Percentiles rank a stretch among this genome's conserved stretches.
These are phyloP conservation scores for Phytophthora pinifolia DNA, from an alignment of 352 stramenopile genomes.

Conservation along the genomic window DNA sequence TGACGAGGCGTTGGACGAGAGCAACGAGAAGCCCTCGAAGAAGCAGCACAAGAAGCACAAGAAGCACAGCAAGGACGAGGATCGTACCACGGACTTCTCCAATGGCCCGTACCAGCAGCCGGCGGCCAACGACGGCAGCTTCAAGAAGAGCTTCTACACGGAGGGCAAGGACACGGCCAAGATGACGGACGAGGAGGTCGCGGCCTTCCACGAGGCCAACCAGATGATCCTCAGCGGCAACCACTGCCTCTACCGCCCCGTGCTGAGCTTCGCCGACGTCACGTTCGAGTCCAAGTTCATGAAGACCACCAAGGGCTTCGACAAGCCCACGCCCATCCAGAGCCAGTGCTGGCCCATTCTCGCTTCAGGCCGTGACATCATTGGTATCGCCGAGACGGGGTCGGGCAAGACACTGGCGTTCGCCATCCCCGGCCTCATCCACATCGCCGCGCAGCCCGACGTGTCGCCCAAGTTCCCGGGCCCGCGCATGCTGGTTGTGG, in stretches of 20 bases:
- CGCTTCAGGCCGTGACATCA: slow-evolving; percentile 84
- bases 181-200: slow-evolving; percentile 77
- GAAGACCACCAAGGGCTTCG: slow-evolving; percentile 88
- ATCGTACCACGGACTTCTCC: slow-evolving; percentile 52
- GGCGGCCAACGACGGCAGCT: slow-evolving; percentile 59
- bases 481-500: slow-evolving; percentile 93
- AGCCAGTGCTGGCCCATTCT: slow-evolving; percentile 96
- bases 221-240: slow-evolving; percentile 86
- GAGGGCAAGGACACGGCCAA: slow-evolving; percentile 67
- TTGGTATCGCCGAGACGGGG: slow-evolving; percentile 93
- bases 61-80: slow-evolving; percentile 34
- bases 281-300: slow-evolving; percentile 87
- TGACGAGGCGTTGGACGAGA: slow-evolving; percentile 34
- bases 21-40: slow-evolving; percentile 44
- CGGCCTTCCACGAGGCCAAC: slow-evolving; percentile 86
- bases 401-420: slow-evolving; percentile 98
- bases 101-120: slow-evolving; percentile 77
- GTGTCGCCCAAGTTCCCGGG: slow-evolving; percentile 59
- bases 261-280: slow-evolving; percentile 72
- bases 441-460: slow-evolving; percentile 70
- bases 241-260: slow-evolving; percentile 87
- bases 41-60: slow-evolving; percentile 53
- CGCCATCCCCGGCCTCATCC: slow-evolving; percentile 89
- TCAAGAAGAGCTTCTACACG: slow-evolving; percentile 87
- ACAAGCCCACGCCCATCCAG: slow-evolving; percentile 96